A percentile compares a stretch with the other conserved stretches of the same genome.
Evolutionary conservation across 345 rosid genomes (phyloP).

Genomic region (Linum usitatissimum): DNA sequence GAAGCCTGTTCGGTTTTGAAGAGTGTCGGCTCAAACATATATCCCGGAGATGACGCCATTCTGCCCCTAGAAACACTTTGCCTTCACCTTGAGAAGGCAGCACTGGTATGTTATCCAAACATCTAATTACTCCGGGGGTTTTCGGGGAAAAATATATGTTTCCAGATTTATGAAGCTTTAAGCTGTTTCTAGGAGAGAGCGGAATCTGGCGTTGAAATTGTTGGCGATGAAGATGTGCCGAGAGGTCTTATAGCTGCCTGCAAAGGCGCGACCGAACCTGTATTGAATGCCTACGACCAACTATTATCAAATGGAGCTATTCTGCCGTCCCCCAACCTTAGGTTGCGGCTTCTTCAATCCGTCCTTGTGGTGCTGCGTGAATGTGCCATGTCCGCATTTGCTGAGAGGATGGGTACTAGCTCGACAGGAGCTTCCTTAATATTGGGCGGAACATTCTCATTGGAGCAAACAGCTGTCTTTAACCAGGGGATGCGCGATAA

Average conservation of each 20-base stretch:
- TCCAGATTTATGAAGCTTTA: too few relatives aligned
- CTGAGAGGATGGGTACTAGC: slow-evolving; percentile 67
- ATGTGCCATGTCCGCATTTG: slow-evolving; percentile 81
- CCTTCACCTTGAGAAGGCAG: slow-evolving; percentile 95
- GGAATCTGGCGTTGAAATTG: slow-evolving; percentile 49
- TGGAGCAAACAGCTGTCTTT: slow-evolving; percentile 41
- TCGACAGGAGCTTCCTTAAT: slow-evolving; percentile 56
- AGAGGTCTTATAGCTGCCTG: slow-evolving; percentile 89
- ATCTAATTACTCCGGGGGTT: not conserved
- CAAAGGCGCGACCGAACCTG: slow-evolving; percentile 88
- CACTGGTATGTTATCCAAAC: slow-evolving; percentile 36
- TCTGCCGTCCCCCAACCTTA: slow-evolving; percentile 65
- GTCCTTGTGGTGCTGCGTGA: slow-evolving; percentile 75
- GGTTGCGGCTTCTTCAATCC: slow-evolving; percentile 70
- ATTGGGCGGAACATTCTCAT: slow-evolving; percentile 50
- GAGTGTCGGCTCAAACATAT: slow-evolving; percentile 70
- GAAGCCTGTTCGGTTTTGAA: slow-evolving; percentile 92
- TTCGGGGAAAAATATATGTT: not conserved
- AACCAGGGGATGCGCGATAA: slow-evolving; percentile 78
- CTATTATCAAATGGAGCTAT: slow-evolving; percentile 71
- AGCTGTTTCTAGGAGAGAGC: slow-evolving; percentile 50
- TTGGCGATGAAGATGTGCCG: slow-evolving; percentile 86
- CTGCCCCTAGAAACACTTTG: slow-evolving; percentile 75
- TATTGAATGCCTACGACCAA: slow-evolving; percentile 71
- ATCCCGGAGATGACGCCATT: slow-evolving; percentile 94